A percentile compares a stretch with the other conserved stretches of the same genome.
Conservation (phyloP, 352 stramenopile genomes). For the Globisporangium nunn region DNA sequence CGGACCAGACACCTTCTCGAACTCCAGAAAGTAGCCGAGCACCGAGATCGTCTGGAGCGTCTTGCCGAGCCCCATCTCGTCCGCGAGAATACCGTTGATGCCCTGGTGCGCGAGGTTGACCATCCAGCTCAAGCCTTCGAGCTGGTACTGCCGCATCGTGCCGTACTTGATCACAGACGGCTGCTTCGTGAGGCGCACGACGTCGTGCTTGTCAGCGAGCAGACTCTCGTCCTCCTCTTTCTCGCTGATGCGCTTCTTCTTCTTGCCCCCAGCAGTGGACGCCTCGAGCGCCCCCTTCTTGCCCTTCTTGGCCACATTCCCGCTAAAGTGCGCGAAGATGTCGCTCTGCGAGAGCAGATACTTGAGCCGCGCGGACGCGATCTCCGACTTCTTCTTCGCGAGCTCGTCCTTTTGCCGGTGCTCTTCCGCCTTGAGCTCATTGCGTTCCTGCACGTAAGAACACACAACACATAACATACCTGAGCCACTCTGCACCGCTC, state of each 20-base stretch:
- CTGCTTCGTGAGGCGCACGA: constrained; percentile 89
- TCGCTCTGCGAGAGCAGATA: constrained; percentile 96
- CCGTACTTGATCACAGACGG: constrained; percentile 91
- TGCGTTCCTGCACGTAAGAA: constrained; percentile 25
- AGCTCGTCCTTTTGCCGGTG: constrained; percentile 75
- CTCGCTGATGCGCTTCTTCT: constrained; percentile 87
- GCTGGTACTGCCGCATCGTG: constrained; percentile 97
- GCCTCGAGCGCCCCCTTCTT: constrained; percentile 43
- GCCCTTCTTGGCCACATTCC: constrained; percentile 65
- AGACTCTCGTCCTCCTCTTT: constrained; percentile 76
- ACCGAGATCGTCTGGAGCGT: constrained; percentile 93
- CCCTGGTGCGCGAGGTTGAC: constrained; percentile 98
- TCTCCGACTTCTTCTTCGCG: constrained; percentile 69
- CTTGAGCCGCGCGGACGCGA: constrained; percentile 81
- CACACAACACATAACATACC: constrained; percentile 1
- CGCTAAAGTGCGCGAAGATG: constrained; percentile 97
- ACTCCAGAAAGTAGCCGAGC: constrained; percentile 79
- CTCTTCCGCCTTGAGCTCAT: constrained; percentile 73
- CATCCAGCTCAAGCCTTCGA: constrained; percentile 98
- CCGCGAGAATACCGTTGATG: constrained; percentile 97
- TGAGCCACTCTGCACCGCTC: background rate
- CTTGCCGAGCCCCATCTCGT: constrained; percentile 98
- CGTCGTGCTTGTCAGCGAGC: constrained; percentile 72
- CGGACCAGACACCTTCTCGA: constrained; percentile 80
- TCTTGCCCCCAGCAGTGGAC: constrained; percentile 41